phyloP scores from a whole-genome alignment of 2,329 filamentous ascomycete genomes.

The Venturia nashicola region DNA sequence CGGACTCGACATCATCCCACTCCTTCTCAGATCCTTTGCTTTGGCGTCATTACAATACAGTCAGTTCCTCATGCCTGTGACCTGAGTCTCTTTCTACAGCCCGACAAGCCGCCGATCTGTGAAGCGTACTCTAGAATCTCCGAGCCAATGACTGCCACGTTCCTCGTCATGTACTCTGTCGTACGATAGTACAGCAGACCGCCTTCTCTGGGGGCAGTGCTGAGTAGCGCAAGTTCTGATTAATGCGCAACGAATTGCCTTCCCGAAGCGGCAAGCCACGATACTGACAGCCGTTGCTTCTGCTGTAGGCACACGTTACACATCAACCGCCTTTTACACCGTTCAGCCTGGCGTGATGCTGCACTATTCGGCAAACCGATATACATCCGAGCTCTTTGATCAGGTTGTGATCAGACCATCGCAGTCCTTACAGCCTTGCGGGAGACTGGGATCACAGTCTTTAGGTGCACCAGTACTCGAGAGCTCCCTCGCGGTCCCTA shows the following conservation, averaged over 20 bases:
- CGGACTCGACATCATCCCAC: not conserved
- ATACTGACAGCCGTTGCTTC: not conserved
- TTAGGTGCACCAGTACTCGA: not conserved
- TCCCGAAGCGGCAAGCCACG: not conserved
- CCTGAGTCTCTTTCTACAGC: not conserved
- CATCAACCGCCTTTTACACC: not conserved
- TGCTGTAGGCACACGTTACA: not conserved
- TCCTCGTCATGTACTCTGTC: not conserved
- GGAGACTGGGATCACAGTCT: not conserved
- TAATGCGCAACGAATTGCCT: not conserved
- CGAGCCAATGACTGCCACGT: not conserved
- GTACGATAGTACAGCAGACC: not conserved
- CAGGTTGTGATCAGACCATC: not conserved
- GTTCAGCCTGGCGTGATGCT: not conserved
- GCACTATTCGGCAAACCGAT: not conserved
- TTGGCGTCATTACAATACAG: not conserved
- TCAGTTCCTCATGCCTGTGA: not conserved
- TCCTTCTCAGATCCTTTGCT: not conserved
- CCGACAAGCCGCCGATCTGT: not conserved
- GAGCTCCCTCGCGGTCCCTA: not conserved
- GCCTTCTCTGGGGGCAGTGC: not conserved
- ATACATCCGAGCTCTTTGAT: not conserved
- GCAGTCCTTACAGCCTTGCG: not conserved
- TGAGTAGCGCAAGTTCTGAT: not conserved
- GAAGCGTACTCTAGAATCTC: not conserved